Base-by-base conservation (phyloP, 2,329 filamentous ascomycete genomes). In the Erysiphe pulchra region DNA sequence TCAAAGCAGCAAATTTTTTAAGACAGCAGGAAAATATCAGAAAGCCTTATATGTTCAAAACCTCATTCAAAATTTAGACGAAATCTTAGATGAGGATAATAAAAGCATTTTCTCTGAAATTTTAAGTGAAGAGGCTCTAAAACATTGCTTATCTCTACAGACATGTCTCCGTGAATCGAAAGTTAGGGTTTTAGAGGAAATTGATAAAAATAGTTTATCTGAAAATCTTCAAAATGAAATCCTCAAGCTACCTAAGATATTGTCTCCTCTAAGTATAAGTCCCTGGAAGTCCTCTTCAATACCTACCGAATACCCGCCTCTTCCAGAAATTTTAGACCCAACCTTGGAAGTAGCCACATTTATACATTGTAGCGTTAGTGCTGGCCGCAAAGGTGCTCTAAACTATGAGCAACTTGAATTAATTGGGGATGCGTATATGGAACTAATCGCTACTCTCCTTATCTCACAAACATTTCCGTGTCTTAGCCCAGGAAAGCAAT, bases 381-480 rank as follows among this genome's bases (percentile, higher is more conserved):
- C 28, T 32, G 53, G 51, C 1, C 50, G 45, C n/a, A 11, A 48
- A n/a, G 49, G 48, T n/a, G 52, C 55, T 37, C 46, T 58, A 8
- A 64, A 45, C 54, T 94, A 94, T 60, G 86, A 94, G 55, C 72
- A 74, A 16, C 71, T 94, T 7, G 87, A 95, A 60, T 85, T 87
- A 63, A 67, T 93, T 8, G 87, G 87, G 7, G 87, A 95, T 58
- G 79, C 82, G 17, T 87, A 87, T 54, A 65, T 92, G 45, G 80
- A 92, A 55, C 62, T 85, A 45, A 74, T 85, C 42, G 73, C 85
- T 6, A 77, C 80, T 0, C 70, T 74, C 16, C 67, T 92, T 45
- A 80, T 95, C 48, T 82, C 75, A 60, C 65, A 75, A 47, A 80
- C 73, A 9, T 90, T 86, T 55, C 67, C 69, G 1, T 62, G 68